Evolutionary conservation across 2,329 filamentous ascomycete genomes (phyloP).

Genomic region (Nemania bipapillata): DNA sequence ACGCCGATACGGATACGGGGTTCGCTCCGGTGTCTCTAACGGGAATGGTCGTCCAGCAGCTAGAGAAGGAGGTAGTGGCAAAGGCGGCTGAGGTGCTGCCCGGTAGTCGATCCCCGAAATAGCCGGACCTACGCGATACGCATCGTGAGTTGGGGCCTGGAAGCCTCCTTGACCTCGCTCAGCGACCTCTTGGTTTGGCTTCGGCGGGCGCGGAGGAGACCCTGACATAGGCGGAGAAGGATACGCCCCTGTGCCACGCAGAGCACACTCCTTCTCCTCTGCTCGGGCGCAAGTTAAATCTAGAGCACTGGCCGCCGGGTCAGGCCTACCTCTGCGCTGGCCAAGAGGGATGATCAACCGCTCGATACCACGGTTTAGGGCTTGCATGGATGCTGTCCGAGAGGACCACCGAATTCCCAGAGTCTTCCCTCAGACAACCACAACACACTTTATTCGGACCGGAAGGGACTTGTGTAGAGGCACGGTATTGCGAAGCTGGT

Average conservation of each 20-base stretch:
- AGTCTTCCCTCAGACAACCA: slow-evolving; percentile 45
- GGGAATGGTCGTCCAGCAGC: slow-evolving; percentile 53
- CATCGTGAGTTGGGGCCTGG: slow-evolving; percentile 61
- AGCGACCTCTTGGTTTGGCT: slow-evolving; percentile 67
- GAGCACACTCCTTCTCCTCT: slow-evolving; percentile 65
- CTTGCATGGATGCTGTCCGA: slow-evolving; percentile 64
- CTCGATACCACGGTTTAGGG: slow-evolving; percentile 58
- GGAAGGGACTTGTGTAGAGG: slow-evolving; percentile 37
- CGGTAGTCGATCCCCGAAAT: slow-evolving; percentile 54
- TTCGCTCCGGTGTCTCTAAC: slow-evolving; percentile 55
- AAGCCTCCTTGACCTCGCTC: slow-evolving; percentile 65
- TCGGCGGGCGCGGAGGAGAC: slow-evolving; percentile 70
- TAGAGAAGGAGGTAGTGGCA: slow-evolving; percentile 43
- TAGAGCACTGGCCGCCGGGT: slow-evolving; percentile 65
- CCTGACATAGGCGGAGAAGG: slow-evolving; percentile 80
- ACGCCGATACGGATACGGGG: slow-evolving; percentile 55
- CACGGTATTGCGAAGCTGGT: slow-evolving; percentile 32
- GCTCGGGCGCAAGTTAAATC: slow-evolving; percentile 67
- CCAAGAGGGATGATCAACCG: slow-evolving; percentile 62
- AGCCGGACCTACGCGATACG: slow-evolving; percentile 57
- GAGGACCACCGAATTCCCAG: slow-evolving; percentile 46
- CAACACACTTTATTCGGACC: slow-evolving; percentile 37
- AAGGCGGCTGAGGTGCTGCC: slow-evolving; percentile 50
- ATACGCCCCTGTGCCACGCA: slow-evolving; percentile 69
- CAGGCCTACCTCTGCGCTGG: slow-evolving; percentile 68